phyloP scores from a whole-genome alignment of 2,329 filamentous ascomycete species.

The Fusarium piperis region DNA sequence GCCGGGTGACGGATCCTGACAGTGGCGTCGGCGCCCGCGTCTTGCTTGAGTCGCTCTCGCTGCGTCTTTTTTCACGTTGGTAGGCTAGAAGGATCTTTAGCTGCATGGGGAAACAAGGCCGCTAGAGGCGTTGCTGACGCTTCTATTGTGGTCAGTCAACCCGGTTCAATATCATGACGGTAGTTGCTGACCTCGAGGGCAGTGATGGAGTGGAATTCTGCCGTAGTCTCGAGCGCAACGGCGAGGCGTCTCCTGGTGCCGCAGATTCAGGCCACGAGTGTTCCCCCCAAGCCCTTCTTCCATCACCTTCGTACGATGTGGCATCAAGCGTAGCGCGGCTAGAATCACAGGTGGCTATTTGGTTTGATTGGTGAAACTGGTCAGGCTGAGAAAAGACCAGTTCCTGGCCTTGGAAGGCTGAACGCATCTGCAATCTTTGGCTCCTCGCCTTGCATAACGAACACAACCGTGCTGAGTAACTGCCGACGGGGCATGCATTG shows the following conservation, averaged over 20 bases:
- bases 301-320: slow-evolving; percentile 8
- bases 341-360: slow-evolving; percentile 25
- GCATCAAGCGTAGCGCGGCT: slow-evolving; percentile 13
- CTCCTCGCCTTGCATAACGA: background rate
- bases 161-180: background rate
- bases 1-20: slow-evolving; percentile 19
- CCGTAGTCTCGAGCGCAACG: slow-evolving; percentile 6
- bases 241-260: slow-evolving; percentile 30
- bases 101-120: slow-evolving; percentile 15
- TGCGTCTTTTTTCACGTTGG: slow-evolving; percentile 30
- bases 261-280: slow-evolving; percentile 19
- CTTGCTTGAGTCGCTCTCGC: slow-evolving; percentile 26
- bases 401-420: slow-evolving; percentile 10
- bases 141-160: background rate
- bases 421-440: background rate
- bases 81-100: slow-evolving; percentile 19
- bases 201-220: background rate
- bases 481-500: background rate
- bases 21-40: slow-evolving; percentile 33
- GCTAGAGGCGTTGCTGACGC: slow-evolving; percentile 6
- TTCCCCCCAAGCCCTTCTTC: slow-evolving; percentile 9
- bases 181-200: background rate
- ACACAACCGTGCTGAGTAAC: background rate
- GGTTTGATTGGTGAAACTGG: slow-evolving; percentile 17
- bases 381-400: slow-evolving; percentile 4